Conservation (phyloP, 495 filamentous ascomycete genomes). For the Tirmania nivea region DNA sequence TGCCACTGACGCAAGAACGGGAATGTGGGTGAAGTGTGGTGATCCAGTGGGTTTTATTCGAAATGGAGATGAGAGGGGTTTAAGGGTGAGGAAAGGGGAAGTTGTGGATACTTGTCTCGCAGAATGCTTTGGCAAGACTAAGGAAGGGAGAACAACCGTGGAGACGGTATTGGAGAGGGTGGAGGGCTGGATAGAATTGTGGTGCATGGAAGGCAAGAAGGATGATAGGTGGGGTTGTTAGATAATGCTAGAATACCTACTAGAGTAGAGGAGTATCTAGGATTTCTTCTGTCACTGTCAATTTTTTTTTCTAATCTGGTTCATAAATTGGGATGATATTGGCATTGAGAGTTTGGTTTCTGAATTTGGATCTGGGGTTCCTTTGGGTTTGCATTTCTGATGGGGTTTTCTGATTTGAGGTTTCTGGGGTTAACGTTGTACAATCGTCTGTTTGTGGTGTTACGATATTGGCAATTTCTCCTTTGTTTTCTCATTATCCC, state of each 20-base stretch:
- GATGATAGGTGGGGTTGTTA: constrained; percentile 10
- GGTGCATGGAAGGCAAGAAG: constrained; percentile 6
- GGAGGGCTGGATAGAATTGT: constrained; percentile 8
- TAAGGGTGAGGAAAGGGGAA: constrained; percentile 6
- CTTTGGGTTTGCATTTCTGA: too few relatives aligned
- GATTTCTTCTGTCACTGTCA: too few relatives aligned
- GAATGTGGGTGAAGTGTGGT: constrained; percentile 15
- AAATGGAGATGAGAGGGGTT: constrained; percentile 5
- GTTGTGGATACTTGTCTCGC: constrained; percentile 6
- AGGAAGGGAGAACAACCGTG: constrained; percentile 9
- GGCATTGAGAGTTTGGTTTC: too few relatives aligned
- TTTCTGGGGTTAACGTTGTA: too few relatives aligned
- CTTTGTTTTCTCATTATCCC: too few relatives aligned
- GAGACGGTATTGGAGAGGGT: constrained; percentile 11
- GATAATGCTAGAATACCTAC: background rate
- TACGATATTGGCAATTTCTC: too few relatives aligned
- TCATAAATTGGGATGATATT: too few relatives aligned
- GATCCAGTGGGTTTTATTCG: constrained; percentile 17
- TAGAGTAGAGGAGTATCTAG: too few relatives aligned
- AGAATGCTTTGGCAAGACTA: constrained; percentile 15
- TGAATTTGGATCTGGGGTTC: too few relatives aligned
- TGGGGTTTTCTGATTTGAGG: too few relatives aligned
- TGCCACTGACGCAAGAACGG: background rate
- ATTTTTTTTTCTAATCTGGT: too few relatives aligned
- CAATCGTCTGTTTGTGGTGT: too few relatives aligned